phyloP scores from a whole-genome alignment of 352 stramenopile species.

The Pythium dissimile region DNA sequence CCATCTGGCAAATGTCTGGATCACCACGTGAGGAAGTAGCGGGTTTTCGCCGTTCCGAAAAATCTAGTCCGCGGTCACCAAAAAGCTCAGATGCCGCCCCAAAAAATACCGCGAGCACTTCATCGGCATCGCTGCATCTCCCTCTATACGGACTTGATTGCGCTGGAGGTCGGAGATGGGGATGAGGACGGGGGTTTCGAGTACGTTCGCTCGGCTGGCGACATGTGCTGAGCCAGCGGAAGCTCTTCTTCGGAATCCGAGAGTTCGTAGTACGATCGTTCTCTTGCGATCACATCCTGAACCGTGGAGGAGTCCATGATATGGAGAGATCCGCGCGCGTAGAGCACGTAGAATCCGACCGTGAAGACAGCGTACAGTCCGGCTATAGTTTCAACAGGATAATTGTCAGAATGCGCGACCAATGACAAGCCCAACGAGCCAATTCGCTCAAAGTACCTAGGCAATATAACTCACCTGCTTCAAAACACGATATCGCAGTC shows the following conservation, averaged over 20 bases:
- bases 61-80: too few species aligned
- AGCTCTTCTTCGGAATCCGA: conserved; percentile 73
- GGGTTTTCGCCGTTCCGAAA: too few species aligned
- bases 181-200: conserved; percentile 13
- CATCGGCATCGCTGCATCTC: too few species aligned
- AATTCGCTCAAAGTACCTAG: too few species aligned
- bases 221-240: conserved; percentile 65
- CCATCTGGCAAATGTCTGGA: neutral
- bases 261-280: conserved; percentile 50
- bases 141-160: conserved; percentile 10
- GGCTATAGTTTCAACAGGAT: conserved; percentile 30
- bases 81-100: too few species aligned
- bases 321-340: conserved; percentile 49
- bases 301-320: conserved; percentile 38
- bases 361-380: conserved; percentile 52
- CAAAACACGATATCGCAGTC: conserved; percentile 70
- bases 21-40: too few species aligned
- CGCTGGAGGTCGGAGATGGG: neutral
- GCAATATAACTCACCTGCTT: conserved; percentile 49
- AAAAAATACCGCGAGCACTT: too few species aligned
- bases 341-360: conserved; percentile 49
- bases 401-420: too few species aligned
- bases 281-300: conserved; percentile 40
- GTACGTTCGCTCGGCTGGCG: conserved; percentile 35
- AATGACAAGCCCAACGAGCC: too few species aligned